Base-by-base conservation (phyloP, 306 rosid genomes). In the Cyamopsis tetragonoloba region DNA sequence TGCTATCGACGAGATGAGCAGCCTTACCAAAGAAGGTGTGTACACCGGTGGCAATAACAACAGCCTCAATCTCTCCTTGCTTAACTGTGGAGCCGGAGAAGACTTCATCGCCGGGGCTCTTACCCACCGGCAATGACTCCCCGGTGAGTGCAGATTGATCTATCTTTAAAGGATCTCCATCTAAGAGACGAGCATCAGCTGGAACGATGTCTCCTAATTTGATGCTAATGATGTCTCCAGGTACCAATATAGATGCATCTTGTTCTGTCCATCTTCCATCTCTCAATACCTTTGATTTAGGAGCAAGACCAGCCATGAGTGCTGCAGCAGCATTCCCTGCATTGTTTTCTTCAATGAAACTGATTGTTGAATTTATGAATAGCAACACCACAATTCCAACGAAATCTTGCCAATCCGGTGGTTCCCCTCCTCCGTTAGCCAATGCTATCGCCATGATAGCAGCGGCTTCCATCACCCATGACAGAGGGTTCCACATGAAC, bases 21-120 rank as follows among this genome's bases (percentile, higher is more conserved):
- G 98, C 98, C 82, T 92, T 92, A 34, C 98, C 98, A 6, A 92
- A 92, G 87, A 92, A 92, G 71, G 98, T 89, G 62, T 89, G 96
- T 0, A 92, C 96, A 1, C 98, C 96, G 5, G 98, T 92, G 12
- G 98, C 98, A n/a, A 89, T 87, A 1, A 92, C 96, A 71, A 92
- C 59, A 12, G 98, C 98, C 81, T 92, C 96, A 35, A 92, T 32
- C 82, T 92, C 98, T 34, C 96, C 98, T 77, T 92, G 98, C 73
- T 92, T 89, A 9, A 89, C 98, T 0, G 98, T 92, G 67, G 98
- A 92, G 6, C 98, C 96, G 0, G 98, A 92, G 83, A 82, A 92
- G 72, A 87, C 85, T 77, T 89, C 95, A 41, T 89, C 87, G 3
- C 87, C 89, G 0, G 98, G 42, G 34, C 12, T 2, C 74, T 27